These are phyloP conservation scores for Sporothrix schenckii DNA, from an alignment of 2,329 filamentous ascomycete genomes.

Conservation along the genomic window DNA sequence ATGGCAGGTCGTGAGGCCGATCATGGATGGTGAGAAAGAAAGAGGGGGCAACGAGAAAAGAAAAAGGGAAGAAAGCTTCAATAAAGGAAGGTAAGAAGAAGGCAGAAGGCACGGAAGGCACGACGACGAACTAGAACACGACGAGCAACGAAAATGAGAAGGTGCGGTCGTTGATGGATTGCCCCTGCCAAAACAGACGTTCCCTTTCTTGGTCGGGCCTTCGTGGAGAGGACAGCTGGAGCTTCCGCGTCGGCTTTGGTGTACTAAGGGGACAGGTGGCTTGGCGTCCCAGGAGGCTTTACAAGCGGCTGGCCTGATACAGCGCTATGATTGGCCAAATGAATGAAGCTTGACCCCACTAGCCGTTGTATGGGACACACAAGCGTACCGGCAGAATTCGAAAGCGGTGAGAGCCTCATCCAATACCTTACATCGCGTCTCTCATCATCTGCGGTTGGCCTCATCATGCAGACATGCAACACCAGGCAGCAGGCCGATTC, in stretches of 20 bases:
- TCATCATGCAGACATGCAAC: constrained; percentile 3
- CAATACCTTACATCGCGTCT: no score
- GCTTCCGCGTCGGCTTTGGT: constrained; percentile 30
- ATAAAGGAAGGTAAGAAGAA: constrained; percentile 20
- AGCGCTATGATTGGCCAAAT: constrained; percentile 22
- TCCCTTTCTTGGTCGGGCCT: constrained; percentile 17
- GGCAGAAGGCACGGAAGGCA: background rate
- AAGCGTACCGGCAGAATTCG: constrained; percentile 26
- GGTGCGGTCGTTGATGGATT: constrained; percentile 27
- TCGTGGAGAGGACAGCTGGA: constrained; percentile 36
- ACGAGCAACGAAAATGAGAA: constrained; percentile 7
- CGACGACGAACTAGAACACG: constrained; percentile 6
- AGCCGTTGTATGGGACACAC: background rate
- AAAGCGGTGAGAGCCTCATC: constrained; percentile 28
- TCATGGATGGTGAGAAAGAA: background rate
- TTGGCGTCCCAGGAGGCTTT: constrained; percentile 22
- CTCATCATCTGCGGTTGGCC: background rate
- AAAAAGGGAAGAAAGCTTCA: background rate
- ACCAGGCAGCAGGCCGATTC: constrained; percentile 2
- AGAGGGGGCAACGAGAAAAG: background rate
- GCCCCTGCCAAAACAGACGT: constrained; percentile 27
- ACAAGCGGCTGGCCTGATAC: constrained; percentile 30
- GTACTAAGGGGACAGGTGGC: constrained; percentile 29
- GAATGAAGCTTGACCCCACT: constrained; percentile 7
- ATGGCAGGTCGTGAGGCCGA: background rate